Percentiles rank a stretch among this genome's conserved stretches.
These are phyloP conservation scores for Hypoxylon crocopeplum DNA, from an alignment of 495 filamentous ascomycete genomes.

Conservation along the genomic window DNA sequence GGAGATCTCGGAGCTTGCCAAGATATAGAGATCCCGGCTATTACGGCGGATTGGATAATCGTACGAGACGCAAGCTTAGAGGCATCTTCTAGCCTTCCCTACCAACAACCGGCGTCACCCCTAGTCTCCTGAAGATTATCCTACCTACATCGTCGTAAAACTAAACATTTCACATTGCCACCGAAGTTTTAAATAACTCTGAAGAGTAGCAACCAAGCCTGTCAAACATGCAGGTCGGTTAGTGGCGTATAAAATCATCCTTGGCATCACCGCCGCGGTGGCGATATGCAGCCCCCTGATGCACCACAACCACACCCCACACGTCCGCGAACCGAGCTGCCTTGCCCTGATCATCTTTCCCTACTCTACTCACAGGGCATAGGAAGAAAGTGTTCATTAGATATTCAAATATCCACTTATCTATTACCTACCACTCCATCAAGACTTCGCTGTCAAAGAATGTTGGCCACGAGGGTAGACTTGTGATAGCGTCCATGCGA, in stretches of 20 bases:
- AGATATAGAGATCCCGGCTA: constrained; percentile 19
- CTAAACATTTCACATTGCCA: background rate
- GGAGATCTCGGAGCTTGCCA: constrained; percentile 21
- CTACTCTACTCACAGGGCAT: background rate
- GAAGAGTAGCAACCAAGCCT: background rate
- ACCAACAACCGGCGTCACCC: constrained; percentile 1
- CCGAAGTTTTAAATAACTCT: too few relatives aligned
- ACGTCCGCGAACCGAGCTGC: background rate
- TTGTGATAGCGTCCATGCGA: background rate
- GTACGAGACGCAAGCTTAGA: constrained; percentile 23
- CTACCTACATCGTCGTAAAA: constrained; percentile 1
- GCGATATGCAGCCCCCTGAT: constrained; percentile 12
- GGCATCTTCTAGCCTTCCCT: constrained; percentile 8
- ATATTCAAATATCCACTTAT: background rate
- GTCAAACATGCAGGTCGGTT: constrained; percentile 6
- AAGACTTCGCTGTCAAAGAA: background rate
- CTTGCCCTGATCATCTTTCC: background rate
- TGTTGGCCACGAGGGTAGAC: background rate
- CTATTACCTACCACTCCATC: background rate
- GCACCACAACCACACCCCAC: constrained; percentile 6
- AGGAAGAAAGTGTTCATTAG: background rate
- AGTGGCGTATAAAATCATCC: constrained; percentile 15
- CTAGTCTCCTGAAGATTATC: background rate
- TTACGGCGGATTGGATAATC: constrained; percentile 22
- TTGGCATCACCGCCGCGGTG: constrained; percentile 18